A percentile compares a stretch with the other conserved stretches of the same genome.
Conservation (phyloP, 495 filamentous ascomycete genomes). For the Penicillium chermesinum region DNA sequence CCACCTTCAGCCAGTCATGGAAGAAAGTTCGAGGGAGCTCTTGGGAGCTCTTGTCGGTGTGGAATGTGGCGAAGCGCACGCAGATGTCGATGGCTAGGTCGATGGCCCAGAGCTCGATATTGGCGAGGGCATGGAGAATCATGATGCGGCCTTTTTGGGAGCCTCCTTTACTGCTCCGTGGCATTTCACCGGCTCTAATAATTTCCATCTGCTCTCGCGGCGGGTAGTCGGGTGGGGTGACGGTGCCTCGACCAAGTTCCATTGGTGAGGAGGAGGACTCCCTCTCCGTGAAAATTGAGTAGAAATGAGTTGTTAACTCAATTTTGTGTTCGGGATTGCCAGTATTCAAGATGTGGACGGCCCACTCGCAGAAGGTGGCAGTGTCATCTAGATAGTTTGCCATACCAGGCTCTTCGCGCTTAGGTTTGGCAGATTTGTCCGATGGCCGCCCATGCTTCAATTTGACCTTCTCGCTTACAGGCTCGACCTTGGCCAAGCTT, state of each 20-base stretch:
- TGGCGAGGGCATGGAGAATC: slow-evolving; percentile 50
- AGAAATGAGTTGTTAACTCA: slow-evolving; percentile 46
- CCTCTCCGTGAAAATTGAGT: slow-evolving; percentile 36
- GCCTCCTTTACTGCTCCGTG: slow-evolving; percentile 39
- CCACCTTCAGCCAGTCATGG: slow-evolving; percentile 52
- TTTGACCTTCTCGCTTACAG: slow-evolving; percentile 48
- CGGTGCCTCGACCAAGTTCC: slow-evolving; percentile 39
- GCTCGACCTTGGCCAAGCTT: slow-evolving; percentile 31
- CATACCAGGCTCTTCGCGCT: slow-evolving; percentile 13
- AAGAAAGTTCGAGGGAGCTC: slow-evolving; percentile 46
- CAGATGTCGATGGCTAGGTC: slow-evolving; percentile 53
- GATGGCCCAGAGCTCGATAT: slow-evolving; percentile 52
- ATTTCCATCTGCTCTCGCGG: slow-evolving; percentile 41
- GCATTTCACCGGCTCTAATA: slow-evolving; percentile 41
- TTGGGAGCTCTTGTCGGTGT: slow-evolving; percentile 25
- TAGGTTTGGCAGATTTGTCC: slow-evolving; percentile 5
- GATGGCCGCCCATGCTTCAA: slow-evolving; percentile 36
- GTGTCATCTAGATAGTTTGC: slow-evolving; percentile 37
- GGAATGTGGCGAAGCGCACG: slow-evolving; percentile 47
- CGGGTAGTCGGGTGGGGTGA: slow-evolving; percentile 38
- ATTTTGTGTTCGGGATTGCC: slow-evolving; percentile 50
- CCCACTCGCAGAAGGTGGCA: slow-evolving; percentile 50
- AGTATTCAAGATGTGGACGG: slow-evolving; percentile 46
- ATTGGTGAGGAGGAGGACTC: slow-evolving; percentile 40
- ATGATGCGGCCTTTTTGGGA: slow-evolving; percentile 45